phyloP scores from a whole-genome alignment of 2,329 filamentous ascomycete genomes.

The Neofusicoccum ribis region DNA sequence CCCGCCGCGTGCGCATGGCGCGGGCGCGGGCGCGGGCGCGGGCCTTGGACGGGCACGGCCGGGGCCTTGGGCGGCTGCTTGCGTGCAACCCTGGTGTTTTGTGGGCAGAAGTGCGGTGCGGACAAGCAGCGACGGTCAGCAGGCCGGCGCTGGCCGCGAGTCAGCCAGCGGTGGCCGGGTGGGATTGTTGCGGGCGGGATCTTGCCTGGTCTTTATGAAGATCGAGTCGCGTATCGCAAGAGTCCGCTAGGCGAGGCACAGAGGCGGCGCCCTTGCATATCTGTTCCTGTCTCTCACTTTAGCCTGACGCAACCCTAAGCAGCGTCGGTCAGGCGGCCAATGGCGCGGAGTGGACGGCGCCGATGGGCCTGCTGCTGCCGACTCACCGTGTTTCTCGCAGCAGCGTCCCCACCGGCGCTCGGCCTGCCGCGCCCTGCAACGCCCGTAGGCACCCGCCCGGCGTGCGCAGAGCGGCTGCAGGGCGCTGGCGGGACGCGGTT shows the following conservation, averaged over 20 bases:
- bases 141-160: background rate
- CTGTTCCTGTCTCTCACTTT: constrained; percentile 16
- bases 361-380: background rate
- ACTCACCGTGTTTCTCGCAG: constrained; percentile 8
- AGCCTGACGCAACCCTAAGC: background rate
- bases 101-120: constrained; percentile 6
- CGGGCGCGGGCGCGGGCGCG: too few relatives aligned
- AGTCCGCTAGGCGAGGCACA: constrained; percentile 8
- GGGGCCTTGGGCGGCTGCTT: background rate
- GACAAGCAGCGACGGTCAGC: constrained; percentile 6
- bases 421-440: constrained; percentile 7
- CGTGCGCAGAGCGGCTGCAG: background rate
- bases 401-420: constrained; percentile 3
- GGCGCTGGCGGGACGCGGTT: constrained; percentile 4
- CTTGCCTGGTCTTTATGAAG: constrained; percentile 7
- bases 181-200: background rate
- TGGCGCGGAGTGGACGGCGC: background rate
- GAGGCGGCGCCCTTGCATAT: constrained; percentile 17
- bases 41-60: background rate
- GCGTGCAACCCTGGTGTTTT: background rate
- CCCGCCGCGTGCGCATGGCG: background rate
- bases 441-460: background rate
- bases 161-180: background rate
- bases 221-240: constrained; percentile 17
- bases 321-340: background rate